These are phyloP conservation scores for Obelidium mucronatum DNA, from an alignment of 192 early-diverging fungal species.

Conservation along the genomic window DNA sequence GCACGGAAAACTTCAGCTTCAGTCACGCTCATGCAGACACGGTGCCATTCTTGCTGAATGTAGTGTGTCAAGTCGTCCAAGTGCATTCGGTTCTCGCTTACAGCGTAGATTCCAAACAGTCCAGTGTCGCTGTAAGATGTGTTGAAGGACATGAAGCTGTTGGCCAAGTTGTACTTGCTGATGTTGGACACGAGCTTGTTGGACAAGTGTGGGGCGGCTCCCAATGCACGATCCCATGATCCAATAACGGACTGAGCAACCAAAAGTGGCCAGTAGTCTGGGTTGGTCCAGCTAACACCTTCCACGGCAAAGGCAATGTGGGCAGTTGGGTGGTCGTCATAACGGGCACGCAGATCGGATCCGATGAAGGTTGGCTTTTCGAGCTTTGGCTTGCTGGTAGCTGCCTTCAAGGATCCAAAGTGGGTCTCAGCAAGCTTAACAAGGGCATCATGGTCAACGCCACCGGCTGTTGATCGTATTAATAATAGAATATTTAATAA, in stretches of 20 bases:
- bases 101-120: conserved; percentile 95
- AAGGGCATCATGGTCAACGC: conserved; percentile 90
- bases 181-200: conserved; percentile 87
- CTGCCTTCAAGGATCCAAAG: conserved; percentile 81
- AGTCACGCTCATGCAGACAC: conserved; percentile 84
- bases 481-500: background rate
- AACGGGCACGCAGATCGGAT: conserved; percentile 87
- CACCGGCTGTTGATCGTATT: conserved; percentile 61
- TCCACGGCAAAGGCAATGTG: conserved; percentile 98
- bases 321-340: conserved; percentile 87
- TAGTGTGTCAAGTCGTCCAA: conserved; percentile 90
- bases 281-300: conserved; percentile 93
- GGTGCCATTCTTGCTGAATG: conserved; percentile 92
- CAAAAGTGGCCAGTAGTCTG: conserved; percentile 95
- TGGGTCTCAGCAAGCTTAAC: conserved; percentile 92
- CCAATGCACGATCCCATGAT: conserved; percentile 95
- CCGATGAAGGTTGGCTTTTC: conserved; percentile 84
- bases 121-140: conserved; percentile 98
- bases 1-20: conserved; percentile 94
- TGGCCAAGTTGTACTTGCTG: conserved; percentile 83
- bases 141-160: conserved; percentile 99
- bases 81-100: conserved; percentile 79
- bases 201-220: conserved; percentile 84
- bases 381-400: conserved; percentile 52
- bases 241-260: conserved; percentile 96